Percentiles rank a stretch among this genome's conserved stretches.
Evolutionary conservation across 73 alveolate species (phyloP).

Genomic region (Paramecium primaurelia): DNA sequence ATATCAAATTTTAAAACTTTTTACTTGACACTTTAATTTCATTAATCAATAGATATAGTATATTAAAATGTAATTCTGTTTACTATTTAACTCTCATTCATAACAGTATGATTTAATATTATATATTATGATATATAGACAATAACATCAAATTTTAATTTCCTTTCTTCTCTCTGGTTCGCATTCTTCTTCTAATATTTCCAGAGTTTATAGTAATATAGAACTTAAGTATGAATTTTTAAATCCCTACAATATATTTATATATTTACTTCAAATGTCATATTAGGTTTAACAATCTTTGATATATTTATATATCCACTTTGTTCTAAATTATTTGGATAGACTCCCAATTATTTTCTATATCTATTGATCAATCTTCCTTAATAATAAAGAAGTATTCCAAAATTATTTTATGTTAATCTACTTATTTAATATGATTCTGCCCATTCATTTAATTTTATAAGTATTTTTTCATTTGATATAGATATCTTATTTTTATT

Average conservation of each 20-base stretch:
- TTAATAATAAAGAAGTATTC: neutral
- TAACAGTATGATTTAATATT: neutral
- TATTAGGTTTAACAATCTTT: neutral
- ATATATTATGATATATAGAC: neutral
- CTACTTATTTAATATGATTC: neutral
- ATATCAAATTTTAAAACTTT: neutral
- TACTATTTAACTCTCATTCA: neutral
- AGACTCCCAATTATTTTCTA: neutral
- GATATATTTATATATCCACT: neutral
- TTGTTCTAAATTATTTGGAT: neutral
- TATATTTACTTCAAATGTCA: neutral
- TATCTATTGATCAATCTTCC: conserved; percentile 27
- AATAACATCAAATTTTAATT: neutral
- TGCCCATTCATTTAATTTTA: neutral
- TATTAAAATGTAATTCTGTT: neutral
- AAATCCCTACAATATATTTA: neutral
- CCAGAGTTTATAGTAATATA: neutral
- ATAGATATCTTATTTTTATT: neutral
- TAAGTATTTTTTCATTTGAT: neutral
- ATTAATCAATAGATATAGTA: neutral
- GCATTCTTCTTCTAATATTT: neutral
- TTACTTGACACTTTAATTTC: neutral
- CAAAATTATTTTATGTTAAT: neutral
- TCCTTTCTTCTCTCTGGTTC: conserved; percentile 32
- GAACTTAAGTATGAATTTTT: neutral